Evolutionary conservation across 2,329 filamentous ascomycete genomes (phyloP).

Genomic region (Exophiala alcalophila): DNA sequence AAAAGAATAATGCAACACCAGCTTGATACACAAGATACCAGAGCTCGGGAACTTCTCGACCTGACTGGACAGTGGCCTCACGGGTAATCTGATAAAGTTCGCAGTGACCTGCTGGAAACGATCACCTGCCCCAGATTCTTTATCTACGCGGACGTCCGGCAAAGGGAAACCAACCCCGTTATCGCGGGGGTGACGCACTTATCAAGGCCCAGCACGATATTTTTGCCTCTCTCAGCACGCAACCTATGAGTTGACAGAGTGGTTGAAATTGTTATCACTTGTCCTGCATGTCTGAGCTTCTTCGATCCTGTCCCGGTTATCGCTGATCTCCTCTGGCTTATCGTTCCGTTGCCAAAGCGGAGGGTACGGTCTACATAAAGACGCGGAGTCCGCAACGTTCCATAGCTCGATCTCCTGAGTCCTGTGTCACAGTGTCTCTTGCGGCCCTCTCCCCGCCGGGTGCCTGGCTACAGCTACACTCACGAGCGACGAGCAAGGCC

Average conservation of each 20-base stretch:
- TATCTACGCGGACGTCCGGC: slow-evolving; percentile 14
- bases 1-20: slow-evolving; percentile 9
- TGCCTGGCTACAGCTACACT: too few relatives aligned
- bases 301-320: slow-evolving; percentile 3
- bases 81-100: slow-evolving; percentile 4
- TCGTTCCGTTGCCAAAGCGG: slow-evolving; percentile 4
- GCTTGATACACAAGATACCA: slow-evolving; percentile 8
- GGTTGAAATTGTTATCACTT: slow-evolving; percentile 8
- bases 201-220: slow-evolving; percentile 9
- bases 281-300: neutral
- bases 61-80: slow-evolving; percentile 2
- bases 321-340: slow-evolving; percentile 22
- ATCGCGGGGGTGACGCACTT: slow-evolving; percentile 21
- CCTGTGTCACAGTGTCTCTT: too few relatives aligned
- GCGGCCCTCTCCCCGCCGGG: too few relatives aligned
- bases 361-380: slow-evolving; percentile 9
- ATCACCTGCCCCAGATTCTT: slow-evolving; percentile 19
- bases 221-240: too few relatives aligned
- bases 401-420: too few relatives aligned
- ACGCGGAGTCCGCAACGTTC: neutral
- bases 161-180: slow-evolving; percentile 14
- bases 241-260: too few relatives aligned
- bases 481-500: too few relatives aligned
- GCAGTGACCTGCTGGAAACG: slow-evolving; percentile 11
- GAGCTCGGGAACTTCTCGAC: neutral